Evolutionary conservation across 169 alveolate genomes (phyloP).

Genomic region (Babesia bovis): DNA sequence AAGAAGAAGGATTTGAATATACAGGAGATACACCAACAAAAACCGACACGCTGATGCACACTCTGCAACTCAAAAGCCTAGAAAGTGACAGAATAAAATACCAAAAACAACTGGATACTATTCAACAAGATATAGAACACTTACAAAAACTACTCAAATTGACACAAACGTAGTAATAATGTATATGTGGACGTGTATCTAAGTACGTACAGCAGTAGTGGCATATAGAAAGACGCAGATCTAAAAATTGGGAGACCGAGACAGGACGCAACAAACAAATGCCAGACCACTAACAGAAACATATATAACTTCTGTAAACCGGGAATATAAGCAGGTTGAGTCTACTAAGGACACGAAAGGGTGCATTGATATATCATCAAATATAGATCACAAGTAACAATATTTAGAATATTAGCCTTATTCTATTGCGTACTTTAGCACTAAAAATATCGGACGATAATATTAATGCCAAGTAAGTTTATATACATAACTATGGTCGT

Average conservation of each 20-base stretch:
- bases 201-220: not conserved
- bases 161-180: not conserved
- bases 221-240: slow-evolving; percentile 3
- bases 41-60: slow-evolving; percentile 38
- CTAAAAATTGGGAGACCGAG: slow-evolving; percentile 22
- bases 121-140: slow-evolving; percentile 48
- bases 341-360: not conserved
- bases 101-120: slow-evolving; percentile 34
- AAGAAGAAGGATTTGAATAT: not conserved
- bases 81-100: slow-evolving; percentile 38
- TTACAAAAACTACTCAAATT: slow-evolving; percentile 34
- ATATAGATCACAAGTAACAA: too few relatives aligned
- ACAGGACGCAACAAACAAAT: too few relatives aligned
- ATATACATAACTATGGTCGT: not conserved
- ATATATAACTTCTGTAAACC: too few relatives aligned
- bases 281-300: too few relatives aligned
- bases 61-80: slow-evolving; percentile 28
- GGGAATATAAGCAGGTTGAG: not conserved
- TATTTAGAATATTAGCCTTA: too few relatives aligned
- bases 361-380: not conserved
- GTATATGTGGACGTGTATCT: not conserved
- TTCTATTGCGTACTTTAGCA: not conserved
- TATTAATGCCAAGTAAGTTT: not conserved
- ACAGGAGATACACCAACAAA: not conserved
- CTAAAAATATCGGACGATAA: not conserved